Percentiles rank a stretch among this genome's conserved stretches.
Conservation (phyloP, 169 alveolate species). For the Miamiensis avidus region DNA sequence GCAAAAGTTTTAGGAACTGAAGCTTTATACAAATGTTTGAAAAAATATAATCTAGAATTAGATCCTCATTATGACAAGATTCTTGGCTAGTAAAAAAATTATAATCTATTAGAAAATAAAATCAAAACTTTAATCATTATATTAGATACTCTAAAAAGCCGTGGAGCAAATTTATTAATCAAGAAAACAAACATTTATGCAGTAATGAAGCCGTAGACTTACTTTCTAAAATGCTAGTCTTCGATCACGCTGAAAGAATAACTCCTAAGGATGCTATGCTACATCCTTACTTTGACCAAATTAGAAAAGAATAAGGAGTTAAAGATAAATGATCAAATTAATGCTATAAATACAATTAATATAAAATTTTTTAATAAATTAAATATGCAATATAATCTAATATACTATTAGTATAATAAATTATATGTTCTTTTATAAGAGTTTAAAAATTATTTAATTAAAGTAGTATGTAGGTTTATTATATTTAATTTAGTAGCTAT, state of each 20-base stretch:
- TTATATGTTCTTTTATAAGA: too few species aligned
- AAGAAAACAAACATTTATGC: conserved; percentile 64
- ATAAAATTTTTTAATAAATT: too few species aligned
- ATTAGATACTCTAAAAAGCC: conserved; percentile 45
- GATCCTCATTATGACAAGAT: conserved; percentile 44
- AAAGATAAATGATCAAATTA: too few species aligned
- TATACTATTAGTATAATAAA: too few species aligned
- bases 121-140: not conserved
- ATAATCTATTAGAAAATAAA: not conserved
- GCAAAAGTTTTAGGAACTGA: conserved; percentile 95
- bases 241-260: conserved; percentile 96
- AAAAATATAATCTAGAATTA: conserved; percentile 46
- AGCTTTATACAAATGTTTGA: conserved; percentile 57
- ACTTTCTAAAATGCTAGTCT: conserved; percentile 94
- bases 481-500: too few species aligned
- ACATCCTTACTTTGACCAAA: conserved; percentile 95
- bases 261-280: conserved; percentile 98
- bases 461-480: too few species aligned
- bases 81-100: conserved; percentile 47
- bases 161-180: conserved; percentile 66
- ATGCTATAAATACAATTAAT: not conserved
- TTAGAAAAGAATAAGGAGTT: conserved; percentile 18
- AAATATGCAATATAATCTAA: too few species aligned
- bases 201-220: conserved; percentile 93
- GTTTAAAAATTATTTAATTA: too few species aligned